Evolutionary conservation across 805 yeast genomes (phyloP), one percentile per base, ranked within the genome.

Genomic region (Cyberlindnera meyerae): DNA sequence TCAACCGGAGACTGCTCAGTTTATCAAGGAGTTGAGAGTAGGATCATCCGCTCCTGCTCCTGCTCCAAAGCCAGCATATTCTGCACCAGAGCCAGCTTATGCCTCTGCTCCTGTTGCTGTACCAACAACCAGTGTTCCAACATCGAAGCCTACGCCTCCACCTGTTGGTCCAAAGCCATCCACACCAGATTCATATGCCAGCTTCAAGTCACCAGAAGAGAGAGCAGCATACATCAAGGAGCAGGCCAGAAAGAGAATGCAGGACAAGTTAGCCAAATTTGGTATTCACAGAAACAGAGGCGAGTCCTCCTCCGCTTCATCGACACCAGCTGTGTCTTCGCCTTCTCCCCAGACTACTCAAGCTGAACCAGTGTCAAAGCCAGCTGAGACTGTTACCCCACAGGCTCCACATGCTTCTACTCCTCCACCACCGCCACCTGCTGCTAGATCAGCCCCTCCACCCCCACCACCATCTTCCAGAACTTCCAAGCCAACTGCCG

Each of bases 191-290:
- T 48, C 55, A 11, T 48, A 49, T 18, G 42, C 59, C 13, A 47
- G 49, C 17, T 66, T 60, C 54, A 65, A 57, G 21, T 63, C 76
- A 9, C 70, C 83, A 1, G 82, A 76, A 40, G 89, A 83, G 31
- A 68, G 94, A 42, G 74, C 93, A 5, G 82, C 85, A n/a, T 73
- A 75, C 51, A 77, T 86, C 36, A 87, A 85, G 57, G 90, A 87
- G 13, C 90, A 84, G 52, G 86, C 86, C 3, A 75, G 75, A 49
- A 78, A 79, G 51, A 74, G 84, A 60, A 87, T 88, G 96, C 79
- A 78, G 43, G 95, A 84, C 51, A 70, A 87, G 50, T 68, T 87
- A 51, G 95, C 94, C 3, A 82, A 79, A 44, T 68, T 87, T 39
- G 95, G 95, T 3, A 41, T 62, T 69, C 16, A 65, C 77, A 54